These are phyloP conservation scores for Mortierella sp. DNA, from an alignment of 371 early-diverging fungal species.

Conservation along the genomic window DNA sequence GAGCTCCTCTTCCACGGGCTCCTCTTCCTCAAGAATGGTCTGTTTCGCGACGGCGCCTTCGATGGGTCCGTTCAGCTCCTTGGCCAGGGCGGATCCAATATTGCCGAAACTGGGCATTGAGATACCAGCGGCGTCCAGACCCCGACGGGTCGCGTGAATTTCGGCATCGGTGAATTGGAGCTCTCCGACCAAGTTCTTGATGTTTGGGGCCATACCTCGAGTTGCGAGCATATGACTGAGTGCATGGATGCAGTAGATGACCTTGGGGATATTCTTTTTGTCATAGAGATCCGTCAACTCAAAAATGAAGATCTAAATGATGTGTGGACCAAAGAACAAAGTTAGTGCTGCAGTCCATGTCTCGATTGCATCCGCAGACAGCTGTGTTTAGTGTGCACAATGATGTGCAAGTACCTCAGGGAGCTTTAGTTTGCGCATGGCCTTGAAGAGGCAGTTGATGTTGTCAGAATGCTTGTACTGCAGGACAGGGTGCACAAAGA, in stretches of 20 bases:
- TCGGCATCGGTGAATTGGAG: slow-evolving; percentile 92
- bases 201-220: slow-evolving; percentile 89
- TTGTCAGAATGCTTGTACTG: slow-evolving; percentile 99
- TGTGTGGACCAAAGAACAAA: not conserved
- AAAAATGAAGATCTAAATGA: slow-evolving; percentile 92
- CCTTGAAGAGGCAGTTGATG: slow-evolving; percentile 95
- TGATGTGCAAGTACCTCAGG: slow-evolving; percentile 72
- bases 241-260: slow-evolving; percentile 99
- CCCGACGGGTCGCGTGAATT: slow-evolving; percentile 86
- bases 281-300: slow-evolving; percentile 99
- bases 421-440: slow-evolving; percentile 85
- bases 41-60: slow-evolving; percentile 51
- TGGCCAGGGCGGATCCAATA: slow-evolving; percentile 77
- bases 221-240: slow-evolving; percentile 94
- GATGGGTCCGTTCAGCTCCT: slow-evolving; percentile 71
- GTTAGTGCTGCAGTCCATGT: not conserved
- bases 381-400: not conserved
- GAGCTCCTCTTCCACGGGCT: slow-evolving; percentile 53
- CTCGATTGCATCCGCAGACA: not conserved
- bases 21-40: slow-evolving; percentile 64
- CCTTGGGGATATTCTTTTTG: slow-evolving; percentile 99
- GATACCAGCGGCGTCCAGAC: slow-evolving; percentile 85
- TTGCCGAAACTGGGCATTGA: slow-evolving; percentile 89
- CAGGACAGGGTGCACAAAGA: slow-evolving; percentile 91
- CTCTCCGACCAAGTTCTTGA: slow-evolving; percentile 93